phyloP scores from a whole-genome alignment of 352 stramenopile genomes.

The Phytophthora sp. region DNA sequence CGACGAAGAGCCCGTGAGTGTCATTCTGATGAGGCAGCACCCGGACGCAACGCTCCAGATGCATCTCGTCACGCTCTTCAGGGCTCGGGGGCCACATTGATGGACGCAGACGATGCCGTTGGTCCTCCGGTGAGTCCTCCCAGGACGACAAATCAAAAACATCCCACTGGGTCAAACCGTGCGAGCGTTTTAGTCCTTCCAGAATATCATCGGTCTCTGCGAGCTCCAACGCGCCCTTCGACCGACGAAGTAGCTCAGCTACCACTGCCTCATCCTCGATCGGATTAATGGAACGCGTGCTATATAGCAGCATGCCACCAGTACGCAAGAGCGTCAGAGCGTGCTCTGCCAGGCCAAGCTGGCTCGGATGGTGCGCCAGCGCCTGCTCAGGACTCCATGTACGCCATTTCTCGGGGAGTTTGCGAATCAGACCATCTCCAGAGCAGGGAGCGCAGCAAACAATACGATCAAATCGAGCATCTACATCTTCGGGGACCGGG shows the following conservation, averaged over 20 bases:
- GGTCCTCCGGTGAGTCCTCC: constrained; percentile 54
- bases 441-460: constrained; percentile 81
- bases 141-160: constrained; percentile 68
- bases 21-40: constrained; percentile 98
- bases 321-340: constrained; percentile 54
- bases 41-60: constrained; percentile 93
- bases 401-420: constrained; percentile 82
- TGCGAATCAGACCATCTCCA: constrained; percentile 79
- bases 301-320: constrained; percentile 71
- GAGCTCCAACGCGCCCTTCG: constrained; percentile 66
- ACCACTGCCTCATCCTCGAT: constrained; percentile 88
- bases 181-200: constrained; percentile 42
- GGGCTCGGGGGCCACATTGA: constrained; percentile 87
- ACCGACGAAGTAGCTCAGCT: constrained; percentile 65
- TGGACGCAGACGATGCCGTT: constrained; percentile 60
- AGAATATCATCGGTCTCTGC: constrained; percentile 51
- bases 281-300: constrained; percentile 81
- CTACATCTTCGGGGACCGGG: constrained; percentile 39
- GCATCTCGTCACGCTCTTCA: constrained; percentile 55
- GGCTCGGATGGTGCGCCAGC: constrained; percentile 59
- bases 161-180: constrained; percentile 57
- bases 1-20: constrained; percentile 98
- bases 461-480: constrained; percentile 71
- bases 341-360: constrained; percentile 84
- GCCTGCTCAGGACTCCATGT: constrained; percentile 67